Conservation (phyloP, 2,329 filamentous ascomycete genomes). For the Aureobasidium sp. region DNA sequence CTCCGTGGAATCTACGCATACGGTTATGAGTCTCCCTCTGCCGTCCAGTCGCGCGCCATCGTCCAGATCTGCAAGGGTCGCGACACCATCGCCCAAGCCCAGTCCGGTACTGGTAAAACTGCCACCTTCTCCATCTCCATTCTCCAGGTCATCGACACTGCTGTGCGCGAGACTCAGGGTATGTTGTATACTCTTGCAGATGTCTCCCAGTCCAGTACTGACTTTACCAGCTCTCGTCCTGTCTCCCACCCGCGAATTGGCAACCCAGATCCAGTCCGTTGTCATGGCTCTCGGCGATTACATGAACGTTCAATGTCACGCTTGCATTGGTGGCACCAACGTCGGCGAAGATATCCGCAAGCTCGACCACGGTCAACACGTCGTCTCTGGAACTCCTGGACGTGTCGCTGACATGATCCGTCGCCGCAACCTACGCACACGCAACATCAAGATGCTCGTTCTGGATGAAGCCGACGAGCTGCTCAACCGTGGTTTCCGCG, state of each 20-base stretch:
- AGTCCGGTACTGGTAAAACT: conserved; percentile 94
- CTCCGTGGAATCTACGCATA: conserved; percentile 97
- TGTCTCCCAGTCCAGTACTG: not conserved
- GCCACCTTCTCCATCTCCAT: conserved; percentile 95
- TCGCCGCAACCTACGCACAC: conserved; percentile 62
- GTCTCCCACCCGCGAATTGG: conserved; percentile 91
- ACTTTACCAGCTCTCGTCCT: conserved; percentile 64
- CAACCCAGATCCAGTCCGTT: conserved; percentile 96
- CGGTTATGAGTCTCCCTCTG: conserved; percentile 95
- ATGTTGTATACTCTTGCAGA: conserved; percentile 4
- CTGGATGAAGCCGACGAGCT: conserved; percentile 70
- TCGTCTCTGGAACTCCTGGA: conserved; percentile 95
- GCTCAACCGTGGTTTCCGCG: conserved; percentile 88
- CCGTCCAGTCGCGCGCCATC: conserved; percentile 94
- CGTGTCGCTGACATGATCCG: conserved; percentile 84
- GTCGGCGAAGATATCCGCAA: conserved; percentile 97
- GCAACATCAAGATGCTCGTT: conserved; percentile 71
- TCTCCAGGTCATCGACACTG: conserved; percentile 90
- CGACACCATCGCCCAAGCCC: conserved; percentile 96
- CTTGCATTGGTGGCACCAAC: conserved; percentile 96
- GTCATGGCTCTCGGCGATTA: conserved; percentile 99
- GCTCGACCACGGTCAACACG: conserved; percentile 94
- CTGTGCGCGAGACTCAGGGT: conserved; percentile 79
- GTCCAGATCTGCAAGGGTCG: conserved; percentile 98
- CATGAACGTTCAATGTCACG: conserved; percentile 99